Evolutionary conservation across 306 rosid species (phyloP).

Genomic region (Abrus precatorius): DNA sequence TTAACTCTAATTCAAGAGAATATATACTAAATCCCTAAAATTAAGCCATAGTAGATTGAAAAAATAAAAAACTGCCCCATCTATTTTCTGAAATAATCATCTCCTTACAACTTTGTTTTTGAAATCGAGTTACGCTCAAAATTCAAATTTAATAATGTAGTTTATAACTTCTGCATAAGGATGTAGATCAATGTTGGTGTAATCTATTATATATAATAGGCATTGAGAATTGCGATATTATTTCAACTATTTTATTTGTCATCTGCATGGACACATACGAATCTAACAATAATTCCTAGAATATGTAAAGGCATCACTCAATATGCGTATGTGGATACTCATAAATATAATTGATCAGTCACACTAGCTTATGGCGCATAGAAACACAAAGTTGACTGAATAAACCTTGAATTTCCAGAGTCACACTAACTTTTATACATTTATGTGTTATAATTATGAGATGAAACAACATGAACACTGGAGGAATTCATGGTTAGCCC

Average conservation of each 20-base stretch:
- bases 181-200: slow-evolving; percentile 31
- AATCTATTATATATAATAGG: slow-evolving; percentile 5
- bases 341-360: not conserved
- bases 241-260: slow-evolving; percentile 31
- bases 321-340: slow-evolving; percentile 1
- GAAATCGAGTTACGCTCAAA: too few species aligned
- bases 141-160: not conserved
- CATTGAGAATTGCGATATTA: not conserved
- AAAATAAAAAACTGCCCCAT: too few species aligned
- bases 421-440: not conserved
- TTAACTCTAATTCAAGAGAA: too few species aligned
- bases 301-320: slow-evolving; percentile 23
- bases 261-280: slow-evolving; percentile 3
- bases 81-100: too few species aligned
- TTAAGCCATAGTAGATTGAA: too few species aligned
- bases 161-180: not conserved
- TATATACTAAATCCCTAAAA: too few species aligned
- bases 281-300: slow-evolving; percentile 26
- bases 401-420: slow-evolving; percentile 2
- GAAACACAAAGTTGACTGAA: not conserved
- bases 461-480: slow-evolving; percentile 7
- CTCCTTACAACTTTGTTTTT: too few species aligned
- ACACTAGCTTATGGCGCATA: not conserved
- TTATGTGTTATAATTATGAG: not conserved
- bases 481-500: slow-evolving; percentile 14